Percentiles rank a stretch among this genome's conserved stretches.
These are phyloP conservation scores for Penicillium corylophilum DNA, from an alignment of 2,329 filamentous ascomycete species.

Conservation along the genomic window DNA sequence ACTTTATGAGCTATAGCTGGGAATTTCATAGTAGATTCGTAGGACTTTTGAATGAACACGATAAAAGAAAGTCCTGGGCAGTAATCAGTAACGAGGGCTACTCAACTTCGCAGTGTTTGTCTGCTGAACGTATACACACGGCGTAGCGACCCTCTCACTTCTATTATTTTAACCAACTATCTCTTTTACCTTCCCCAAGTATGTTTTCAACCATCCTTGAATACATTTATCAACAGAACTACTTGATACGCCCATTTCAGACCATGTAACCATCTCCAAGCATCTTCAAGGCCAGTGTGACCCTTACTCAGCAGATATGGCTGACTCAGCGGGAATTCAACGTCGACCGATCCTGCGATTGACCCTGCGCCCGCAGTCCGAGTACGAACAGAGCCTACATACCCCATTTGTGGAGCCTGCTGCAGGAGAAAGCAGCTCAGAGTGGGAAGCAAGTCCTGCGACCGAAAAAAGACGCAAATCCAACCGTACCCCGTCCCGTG, in stretches of 20 bases:
- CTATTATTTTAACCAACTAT: no score
- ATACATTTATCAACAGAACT: neutral
- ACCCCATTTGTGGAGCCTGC: neutral
- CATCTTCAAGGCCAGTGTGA: neutral
- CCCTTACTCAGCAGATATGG: constrained; percentile 1
- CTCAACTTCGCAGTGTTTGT: no score
- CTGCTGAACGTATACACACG: no score
- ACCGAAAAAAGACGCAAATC: neutral
- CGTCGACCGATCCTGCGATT: neutral
- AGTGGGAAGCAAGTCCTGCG: neutral
- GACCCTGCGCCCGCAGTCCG: neutral
- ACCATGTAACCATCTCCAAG: neutral
- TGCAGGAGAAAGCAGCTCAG: neutral
- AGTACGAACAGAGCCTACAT: neutral
- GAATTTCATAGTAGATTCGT: no score
- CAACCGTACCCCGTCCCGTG: no score
- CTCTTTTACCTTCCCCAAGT: no score
- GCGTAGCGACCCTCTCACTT: no score
- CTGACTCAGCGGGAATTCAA: neutral
- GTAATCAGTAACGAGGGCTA: no score
- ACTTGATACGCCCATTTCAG: neutral
- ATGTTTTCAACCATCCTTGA: neutral
- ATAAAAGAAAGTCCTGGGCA: no score
- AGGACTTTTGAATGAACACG: no score
- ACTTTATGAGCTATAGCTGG: no score